Base-by-base conservation (phyloP, 164 flowering plant species). In the Cinnamomum micranthum region DNA sequence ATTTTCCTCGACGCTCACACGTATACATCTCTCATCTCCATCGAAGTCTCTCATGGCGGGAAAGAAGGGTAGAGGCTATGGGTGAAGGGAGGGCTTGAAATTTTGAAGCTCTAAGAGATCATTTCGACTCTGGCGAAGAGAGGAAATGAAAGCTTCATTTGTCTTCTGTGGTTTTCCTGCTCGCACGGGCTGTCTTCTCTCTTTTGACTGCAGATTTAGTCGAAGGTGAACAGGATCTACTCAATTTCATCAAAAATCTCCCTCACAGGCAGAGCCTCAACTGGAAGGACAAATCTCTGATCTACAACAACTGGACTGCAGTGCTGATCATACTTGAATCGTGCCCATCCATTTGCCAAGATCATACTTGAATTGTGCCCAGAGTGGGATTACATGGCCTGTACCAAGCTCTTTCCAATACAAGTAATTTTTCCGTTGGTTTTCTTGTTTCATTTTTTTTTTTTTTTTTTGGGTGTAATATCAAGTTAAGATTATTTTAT, bases 221-320 rank as follows among this genome's bases (percentile, higher is more conserved):
- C 12, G 90, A 85, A 80, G 98, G 92, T 68, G 91, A 87, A 74
- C 80, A 76, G 68, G 95, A 92, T 3, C 77, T 94, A 74, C 89
- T 92, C 24, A 88, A 89, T 80, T 94, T 94, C 75, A 62, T 86
- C 27, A 23, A 70, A 4, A 83, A 80, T 27, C 75, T 87, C n/a
- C 73, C 76, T 5, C 91, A 87, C 67, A 82, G 85, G 0, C 86
- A 84, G 23, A 14, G 55, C 58, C 76, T 91, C 70, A 89, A 92
- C 68, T 94, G 98, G 98, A 72, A 77, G 33, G 68, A 66, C 66
- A 77, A 51, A 65, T 63, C 78, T 41, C 10, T 33, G 25, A 73
- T 71, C 7, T 78, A 77, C 51, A 28, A 51, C 66, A 71, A 73
- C 77, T 81, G 81, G 98, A 84, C 79, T 11, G 97, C 73, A 82